Evolutionary conservation across 2,329 filamentous ascomycete species (phyloP).

Genomic region (Colletotrichum lindemuthianum): DNA sequence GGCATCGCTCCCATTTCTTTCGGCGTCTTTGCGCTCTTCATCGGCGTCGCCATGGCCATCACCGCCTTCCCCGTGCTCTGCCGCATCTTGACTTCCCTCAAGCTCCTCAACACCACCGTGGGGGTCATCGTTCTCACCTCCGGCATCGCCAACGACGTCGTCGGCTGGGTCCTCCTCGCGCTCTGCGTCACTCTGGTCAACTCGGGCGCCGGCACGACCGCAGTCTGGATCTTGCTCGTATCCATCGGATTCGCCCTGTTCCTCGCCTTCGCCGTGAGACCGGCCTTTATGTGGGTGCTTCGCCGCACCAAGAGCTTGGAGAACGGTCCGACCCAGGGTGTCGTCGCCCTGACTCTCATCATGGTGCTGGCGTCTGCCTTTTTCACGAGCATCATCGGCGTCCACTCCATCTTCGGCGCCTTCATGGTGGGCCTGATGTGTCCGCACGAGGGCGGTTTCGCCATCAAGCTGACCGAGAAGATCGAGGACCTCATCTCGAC

Average conservation of each 20-base stretch:
- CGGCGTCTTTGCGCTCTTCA: conserved; percentile 73
- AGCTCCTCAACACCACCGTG: conserved; percentile 83
- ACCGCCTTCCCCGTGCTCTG: conserved; percentile 90
- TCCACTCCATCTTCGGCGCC: conserved; percentile 93
- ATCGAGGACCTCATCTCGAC: conserved; percentile 90
- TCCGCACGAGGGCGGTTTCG: conserved; percentile 88
- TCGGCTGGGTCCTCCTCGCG: conserved; percentile 86
- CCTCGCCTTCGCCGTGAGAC: conserved; percentile 77
- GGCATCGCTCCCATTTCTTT: conserved; percentile 56
- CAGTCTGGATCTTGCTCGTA: conserved; percentile 84
- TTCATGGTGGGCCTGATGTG: conserved; percentile 91
- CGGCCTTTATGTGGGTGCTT: conserved; percentile 79
- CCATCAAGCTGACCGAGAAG: conserved; percentile 91
- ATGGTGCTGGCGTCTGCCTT: conserved; percentile 83
- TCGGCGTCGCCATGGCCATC: conserved; percentile 93
- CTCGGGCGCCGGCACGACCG: conserved; percentile 81
- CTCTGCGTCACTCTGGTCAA: conserved; percentile 95
- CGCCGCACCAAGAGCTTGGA: conserved; percentile 80
- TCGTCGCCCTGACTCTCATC: conserved; percentile 84
- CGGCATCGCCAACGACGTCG: conserved; percentile 88
- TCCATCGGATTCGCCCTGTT: conserved; percentile 82
- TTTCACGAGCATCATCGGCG: conserved; percentile 89
- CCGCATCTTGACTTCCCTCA: conserved; percentile 90
- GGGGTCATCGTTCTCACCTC: conserved; percentile 90
- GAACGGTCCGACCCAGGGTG: conserved; percentile 86